These are phyloP conservation scores for Catharanthus roseus DNA, from an alignment of 257 asterid species.

Conservation along the genomic window DNA sequence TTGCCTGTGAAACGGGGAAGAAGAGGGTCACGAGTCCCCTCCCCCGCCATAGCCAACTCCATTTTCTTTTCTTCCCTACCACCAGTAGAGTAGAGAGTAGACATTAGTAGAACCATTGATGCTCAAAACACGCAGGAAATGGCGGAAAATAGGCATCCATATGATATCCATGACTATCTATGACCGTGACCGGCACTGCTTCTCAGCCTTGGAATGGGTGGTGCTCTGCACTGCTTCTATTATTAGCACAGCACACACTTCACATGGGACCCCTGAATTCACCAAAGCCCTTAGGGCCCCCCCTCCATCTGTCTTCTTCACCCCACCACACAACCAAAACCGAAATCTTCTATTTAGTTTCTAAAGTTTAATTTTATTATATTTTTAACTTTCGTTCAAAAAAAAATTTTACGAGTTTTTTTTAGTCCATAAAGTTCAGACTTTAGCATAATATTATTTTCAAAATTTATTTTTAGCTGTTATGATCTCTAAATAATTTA, in stretches of 20 bases:
- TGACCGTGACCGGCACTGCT: background rate
- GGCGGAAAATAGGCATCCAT: constrained; percentile 6
- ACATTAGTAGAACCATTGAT: too few species aligned
- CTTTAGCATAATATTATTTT: too few species aligned
- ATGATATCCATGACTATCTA: background rate
- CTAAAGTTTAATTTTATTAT: too few species aligned
- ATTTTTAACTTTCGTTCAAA: too few species aligned
- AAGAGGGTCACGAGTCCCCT: constrained; percentile 18
- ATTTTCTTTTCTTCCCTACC: too few species aligned
- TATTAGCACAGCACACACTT: background rate
- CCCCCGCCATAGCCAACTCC: constrained; percentile 6
- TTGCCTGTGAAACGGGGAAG: constrained; percentile 14
- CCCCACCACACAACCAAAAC: background rate
- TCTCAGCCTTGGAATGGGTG: background rate
- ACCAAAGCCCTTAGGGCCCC: background rate
- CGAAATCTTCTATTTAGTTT: background rate
- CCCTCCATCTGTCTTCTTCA: too few species aligned
- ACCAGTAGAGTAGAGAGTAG: too few species aligned
- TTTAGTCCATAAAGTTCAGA: too few species aligned
- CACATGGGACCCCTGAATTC: constrained; percentile 22
- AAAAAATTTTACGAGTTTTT: too few species aligned
- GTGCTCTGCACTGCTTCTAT: too few species aligned
- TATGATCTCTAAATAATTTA: too few species aligned
- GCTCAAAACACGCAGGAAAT: constrained; percentile 24
- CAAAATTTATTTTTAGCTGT: too few species aligned